Evolutionary conservation across 345 rosid genomes (phyloP), one percentile per base, ranked within the genome.

Genomic region (Euclidium syriacum): DNA sequence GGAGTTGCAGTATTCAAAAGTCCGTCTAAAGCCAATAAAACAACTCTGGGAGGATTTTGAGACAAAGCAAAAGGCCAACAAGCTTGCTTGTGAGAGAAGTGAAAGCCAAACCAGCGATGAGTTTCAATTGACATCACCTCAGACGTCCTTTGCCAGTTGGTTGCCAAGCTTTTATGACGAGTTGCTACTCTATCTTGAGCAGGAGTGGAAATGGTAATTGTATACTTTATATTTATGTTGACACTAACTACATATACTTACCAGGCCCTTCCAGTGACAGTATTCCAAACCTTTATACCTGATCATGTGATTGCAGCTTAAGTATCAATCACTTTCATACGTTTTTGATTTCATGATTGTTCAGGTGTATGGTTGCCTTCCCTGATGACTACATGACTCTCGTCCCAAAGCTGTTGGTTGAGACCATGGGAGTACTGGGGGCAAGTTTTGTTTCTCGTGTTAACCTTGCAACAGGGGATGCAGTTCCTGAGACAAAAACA

Each of bases 41-140:
- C 83, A 83, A 79, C 84, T 90, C 12, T 94, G 99, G 99, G 99
- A 87, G 36, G 97, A 85, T 78, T 94, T 84, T 74, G 97, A 85
- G 29, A 41, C 81, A 1, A 86, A 82, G 58, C 85, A 84, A 73
- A 80, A 66, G 44, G 76, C 78, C 71, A 79, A 49, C 66, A 89
- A 81, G 81, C 58, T 73, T 62, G 75, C 86, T 57, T 78, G 49
- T 72, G 95, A 83, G 65, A 81, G 72, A 71, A 75, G 68, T 62
- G 96, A 86, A 66, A 40, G 59, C 39, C 89, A 81, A 42, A 80
- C 74, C 58, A 66, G 60, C 27, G 77, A 69, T 52, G 95, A 83
- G 51, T 68, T 71, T 46, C 89, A 65, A 6, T 62, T 74, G 54
- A 74, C 73, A 51, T 69, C 64, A 44, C 65, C 64, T 22, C 58